Evolutionary conservation across 352 stramenopile species (phyloP).

Genomic region (Pythium insidiosum): DNA sequence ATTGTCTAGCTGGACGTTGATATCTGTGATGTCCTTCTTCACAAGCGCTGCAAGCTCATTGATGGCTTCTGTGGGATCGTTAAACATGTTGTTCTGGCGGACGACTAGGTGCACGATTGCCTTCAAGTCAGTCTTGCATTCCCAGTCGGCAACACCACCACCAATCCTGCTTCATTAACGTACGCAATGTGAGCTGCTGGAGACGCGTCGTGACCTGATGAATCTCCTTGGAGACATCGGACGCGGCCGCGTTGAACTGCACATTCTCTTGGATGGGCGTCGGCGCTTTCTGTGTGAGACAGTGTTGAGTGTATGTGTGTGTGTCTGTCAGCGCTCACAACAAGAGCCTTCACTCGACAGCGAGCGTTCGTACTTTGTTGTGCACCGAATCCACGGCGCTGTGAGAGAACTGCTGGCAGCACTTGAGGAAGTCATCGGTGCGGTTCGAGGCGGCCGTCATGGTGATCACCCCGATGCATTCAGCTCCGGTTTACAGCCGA

Average conservation of each 20-base stretch:
- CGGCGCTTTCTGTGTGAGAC: slow-evolving; percentile 37
- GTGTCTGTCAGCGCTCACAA: too few species aligned
- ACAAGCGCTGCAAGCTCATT: slow-evolving; percentile 75
- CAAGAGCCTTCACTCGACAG: too few species aligned
- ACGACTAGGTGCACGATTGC: slow-evolving; percentile 34
- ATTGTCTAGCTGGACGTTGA: slow-evolving; percentile 82
- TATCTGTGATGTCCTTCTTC: slow-evolving; percentile 84
- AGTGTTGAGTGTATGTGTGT: too few species aligned
- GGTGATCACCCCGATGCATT: too few species aligned
- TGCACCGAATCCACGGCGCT: too few species aligned
- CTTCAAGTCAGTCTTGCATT: not conserved
- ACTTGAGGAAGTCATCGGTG: too few species aligned
- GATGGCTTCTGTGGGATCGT: slow-evolving; percentile 77
- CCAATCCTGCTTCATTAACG: slow-evolving; percentile 7
- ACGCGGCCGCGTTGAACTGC: slow-evolving; percentile 74
- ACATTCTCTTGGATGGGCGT: slow-evolving; percentile 58
- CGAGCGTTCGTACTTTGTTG: too few species aligned
- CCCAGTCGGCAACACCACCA: not conserved
- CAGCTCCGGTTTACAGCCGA: too few species aligned
- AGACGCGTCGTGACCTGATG: slow-evolving; percentile 71
- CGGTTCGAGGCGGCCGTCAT: too few species aligned
- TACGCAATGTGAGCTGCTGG: slow-evolving; percentile 73
- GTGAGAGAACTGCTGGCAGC: too few species aligned
- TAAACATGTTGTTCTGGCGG: slow-evolving; percentile 87
- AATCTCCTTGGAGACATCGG: slow-evolving; percentile 79